These are phyloP conservation scores for Cryptomeria japonica DNA, from an alignment of 75 land plant species.

Conservation along the genomic window DNA sequence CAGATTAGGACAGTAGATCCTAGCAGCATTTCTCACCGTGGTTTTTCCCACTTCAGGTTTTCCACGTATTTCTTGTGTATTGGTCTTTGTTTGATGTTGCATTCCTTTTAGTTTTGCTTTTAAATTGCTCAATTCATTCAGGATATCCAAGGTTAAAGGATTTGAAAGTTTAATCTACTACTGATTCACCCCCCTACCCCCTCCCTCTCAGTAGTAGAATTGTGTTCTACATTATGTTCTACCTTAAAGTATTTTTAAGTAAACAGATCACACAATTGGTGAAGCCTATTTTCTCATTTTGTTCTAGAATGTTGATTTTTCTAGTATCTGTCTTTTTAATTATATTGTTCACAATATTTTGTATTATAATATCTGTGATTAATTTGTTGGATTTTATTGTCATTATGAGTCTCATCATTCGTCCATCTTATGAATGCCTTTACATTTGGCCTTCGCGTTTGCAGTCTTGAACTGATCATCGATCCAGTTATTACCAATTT, in stretches of 20 bases:
- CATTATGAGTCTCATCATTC: not conserved
- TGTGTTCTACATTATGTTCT: too few relatives aligned
- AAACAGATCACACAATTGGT: not conserved
- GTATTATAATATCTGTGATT: not conserved
- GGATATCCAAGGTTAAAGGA: too few relatives aligned
- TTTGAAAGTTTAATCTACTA: too few relatives aligned
- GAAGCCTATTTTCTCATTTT: not conserved
- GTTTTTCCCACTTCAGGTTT: too few relatives aligned
- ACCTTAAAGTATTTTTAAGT: not conserved
- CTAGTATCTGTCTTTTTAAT: not conserved
- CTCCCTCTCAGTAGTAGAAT: too few relatives aligned
- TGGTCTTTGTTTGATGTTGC: too few relatives aligned
- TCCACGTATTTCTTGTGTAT: too few relatives aligned
- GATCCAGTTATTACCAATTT: not conserved
- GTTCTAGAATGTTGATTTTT: not conserved
- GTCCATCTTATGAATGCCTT: not conserved
- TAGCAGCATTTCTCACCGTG: too few relatives aligned
- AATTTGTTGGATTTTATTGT: not conserved
- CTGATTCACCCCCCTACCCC: too few relatives aligned
- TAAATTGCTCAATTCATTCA: too few relatives aligned
- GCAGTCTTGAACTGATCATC: not conserved
- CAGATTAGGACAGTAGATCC: too few relatives aligned
- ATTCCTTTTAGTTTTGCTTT: too few relatives aligned
- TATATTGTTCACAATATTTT: not conserved
- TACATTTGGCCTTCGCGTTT: not conserved